phyloP scores from a whole-genome alignment of 345 rosid genomes.

The Gossypium arboreum region DNA sequence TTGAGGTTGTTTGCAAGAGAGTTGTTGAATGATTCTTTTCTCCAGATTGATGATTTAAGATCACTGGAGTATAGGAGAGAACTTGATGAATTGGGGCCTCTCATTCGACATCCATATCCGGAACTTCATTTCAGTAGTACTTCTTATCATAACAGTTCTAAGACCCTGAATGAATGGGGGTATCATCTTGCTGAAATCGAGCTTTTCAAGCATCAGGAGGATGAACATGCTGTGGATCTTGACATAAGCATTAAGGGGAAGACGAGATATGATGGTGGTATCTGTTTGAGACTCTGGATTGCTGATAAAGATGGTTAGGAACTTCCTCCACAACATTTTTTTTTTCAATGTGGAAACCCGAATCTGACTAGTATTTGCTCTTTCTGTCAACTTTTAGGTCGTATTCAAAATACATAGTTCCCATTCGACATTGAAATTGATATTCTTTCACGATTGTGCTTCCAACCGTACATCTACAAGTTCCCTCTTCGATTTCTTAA shows the following conservation, averaged over 20 bases:
- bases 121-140: constrained; percentile 33
- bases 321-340: neutral
- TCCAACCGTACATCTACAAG: constrained; percentile 68
- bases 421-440: constrained; percentile 66
- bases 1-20: constrained; percentile 80
- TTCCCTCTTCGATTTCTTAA: constrained; percentile 46
- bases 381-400: constrained; percentile 44
- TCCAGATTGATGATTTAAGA: constrained; percentile 51
- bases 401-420: constrained; percentile 74
- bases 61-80: constrained; percentile 37
- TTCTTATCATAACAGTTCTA: constrained; percentile 26
- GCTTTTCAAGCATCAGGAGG: constrained; percentile 69
- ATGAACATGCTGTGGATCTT: constrained; percentile 46
- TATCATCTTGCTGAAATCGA: constrained; percentile 55
- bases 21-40: constrained; percentile 79
- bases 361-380: neutral
- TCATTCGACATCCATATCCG: constrained; percentile 50
- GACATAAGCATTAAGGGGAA: constrained; percentile 84
- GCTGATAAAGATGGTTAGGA: constrained; percentile 76
- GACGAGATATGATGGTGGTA: constrained; percentile 52
- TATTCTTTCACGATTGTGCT: constrained; percentile 58
- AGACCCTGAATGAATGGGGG: constrained; percentile 42
- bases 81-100: constrained; percentile 37
- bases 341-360: neutral
- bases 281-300: constrained; percentile 64